Base-by-base conservation (phyloP, 768 basidiomycete genomes). In the Dictyophora rubrovolvata region DNA sequence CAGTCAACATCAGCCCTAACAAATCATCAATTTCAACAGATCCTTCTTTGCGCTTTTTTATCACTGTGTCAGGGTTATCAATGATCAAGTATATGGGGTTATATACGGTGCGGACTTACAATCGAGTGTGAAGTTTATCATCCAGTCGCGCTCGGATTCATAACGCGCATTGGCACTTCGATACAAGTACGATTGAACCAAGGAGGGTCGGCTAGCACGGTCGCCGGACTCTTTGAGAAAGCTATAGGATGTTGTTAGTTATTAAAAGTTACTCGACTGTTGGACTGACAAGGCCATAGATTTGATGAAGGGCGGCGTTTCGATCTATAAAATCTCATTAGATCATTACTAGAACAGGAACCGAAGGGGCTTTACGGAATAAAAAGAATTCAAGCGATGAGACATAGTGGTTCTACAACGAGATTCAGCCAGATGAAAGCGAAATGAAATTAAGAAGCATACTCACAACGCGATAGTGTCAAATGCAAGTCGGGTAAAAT, bases 401-500 rank as follows among this genome's bases (percentile, higher is more conserved):
- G 34, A 54, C 53, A 52, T 48, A 18, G 21, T 62, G 14, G 48
- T 50, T 36, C 57, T 59, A 18, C 21, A 2, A 36, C 10, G 17
- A 28, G 9, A 56, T 48, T 21, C 42, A 56, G 18, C 28, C 22
- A 42, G 20, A 47, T 55, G 33, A 47, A 50, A 51, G 23, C 35
- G 5, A 34, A 14, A 20, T 68, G 22, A 49, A 73, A 71, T 73
- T 74, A 77, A 77, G 34, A 76, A 69, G 61, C 75, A 16, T 3
- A 52, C 57, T 37, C 57, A 78, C 18, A 74, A 69, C 1, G 75
- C 72, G 56, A 79, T 71, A 2, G 78, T 75, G 60, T 79, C 78
- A 42, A 79, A 69, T 0, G 78, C 73, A 20, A 79, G 69, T 16
- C 75, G 71, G 37, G 78, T 79, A 60, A 75, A 78, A 64, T 79